A percentile compares a stretch with the other conserved stretches of the same genome.
Conservation (phyloP, 306 rosid genomes). For the Prunus persica region Prunus_persica_NCBIv2 NC_034011.1:22977501-22978000, state of each 20-base stretch:
- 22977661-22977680: slow-evolving; percentile 62
- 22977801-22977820: slow-evolving; percentile 37
- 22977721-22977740: slow-evolving; percentile 38
- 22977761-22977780: slow-evolving; percentile 70
- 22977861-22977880: slow-evolving; percentile 31
- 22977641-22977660: slow-evolving; percentile 46
- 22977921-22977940: slow-evolving; percentile 13
- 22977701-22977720: slow-evolving; percentile 77
- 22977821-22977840: slow-evolving; percentile 15
- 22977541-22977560: slow-evolving; percentile 75
- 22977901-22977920: slow-evolving; percentile 12
- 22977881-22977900: not conserved
- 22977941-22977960: slow-evolving; percentile 38
- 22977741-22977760: slow-evolving; percentile 66
- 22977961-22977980: slow-evolving; percentile 6
- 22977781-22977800: slow-evolving; percentile 69
- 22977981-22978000: not conserved
- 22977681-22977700: slow-evolving; percentile 58
- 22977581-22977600: slow-evolving; percentile 42
- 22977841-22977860: slow-evolving; percentile 16
- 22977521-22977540: slow-evolving; percentile 43
- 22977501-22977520: slow-evolving; percentile 70
- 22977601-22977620: slow-evolving; percentile 53
- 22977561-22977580: slow-evolving; percentile 35
- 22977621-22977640: slow-evolving; percentile 71